Evolutionary conservation across 164 flowering plant species (phyloP), one percentile per base, ranked within the genome.

Genomic region (Kingdonia uniflora): DNA sequence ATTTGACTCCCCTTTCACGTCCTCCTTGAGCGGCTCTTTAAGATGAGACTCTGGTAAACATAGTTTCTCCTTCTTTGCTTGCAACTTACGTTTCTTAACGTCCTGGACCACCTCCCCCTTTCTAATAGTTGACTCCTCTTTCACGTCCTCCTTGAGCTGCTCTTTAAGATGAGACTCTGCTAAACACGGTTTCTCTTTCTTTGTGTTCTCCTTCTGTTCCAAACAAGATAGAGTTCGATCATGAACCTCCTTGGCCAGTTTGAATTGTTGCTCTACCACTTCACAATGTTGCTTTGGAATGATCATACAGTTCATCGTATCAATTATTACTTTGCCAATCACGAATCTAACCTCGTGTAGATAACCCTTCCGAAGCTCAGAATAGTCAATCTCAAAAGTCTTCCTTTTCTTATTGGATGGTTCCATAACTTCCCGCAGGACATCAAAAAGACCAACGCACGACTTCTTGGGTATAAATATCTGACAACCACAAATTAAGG

Each of bases 301-400:
- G 33, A 47, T 17, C 24, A 59, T 74, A 58, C 57, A 52, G 20
- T 52, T 59, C 86, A 92, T 52, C 17, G 95, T 80, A 33, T 81
- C 76, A 70, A 82, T 55, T 43, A 92, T 80, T 63, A 86, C 59
- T 72, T 76, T 76, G 24, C 97, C 97, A 19, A 94, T 71, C 49
- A 77, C 82, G 71, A 73, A 84, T 62, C 92, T 74, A 1, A 65
- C 68, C 71, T 94, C 87, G 7, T 17, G 6, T 8, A 26, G 49
- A 61, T 74, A 39, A 15, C 95, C 90, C 40, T 58, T 62, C 45
- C 68, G 69, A 55, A 91, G 92, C 63, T 63, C 60, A 19, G 53
- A 6, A 58, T 80, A 74, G 51, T 84, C 51, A 22, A 82, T 70
- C 29, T 68, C 58, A 25, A 51, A 52, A 64, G 52, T 53, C 49